Evolutionary conservation across 331 rosid genomes (phyloP).

Genomic region (Saraca asoca): DNA sequence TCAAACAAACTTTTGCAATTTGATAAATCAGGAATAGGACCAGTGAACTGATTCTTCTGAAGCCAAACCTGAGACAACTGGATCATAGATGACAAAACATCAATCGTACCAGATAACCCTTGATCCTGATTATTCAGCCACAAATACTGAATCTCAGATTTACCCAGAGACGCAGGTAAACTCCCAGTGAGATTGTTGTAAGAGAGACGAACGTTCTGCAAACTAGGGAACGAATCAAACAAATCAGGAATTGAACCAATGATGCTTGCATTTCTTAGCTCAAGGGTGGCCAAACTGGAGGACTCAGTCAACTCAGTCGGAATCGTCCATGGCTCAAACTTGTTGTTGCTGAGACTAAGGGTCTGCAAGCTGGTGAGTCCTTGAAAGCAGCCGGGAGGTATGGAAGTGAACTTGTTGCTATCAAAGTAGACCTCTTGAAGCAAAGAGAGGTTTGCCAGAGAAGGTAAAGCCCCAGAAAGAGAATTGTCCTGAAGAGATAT

Average conservation of each 20-base stretch:
- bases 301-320: constrained; percentile 62
- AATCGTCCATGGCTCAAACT: constrained; percentile 57
- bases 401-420: constrained; percentile 64
- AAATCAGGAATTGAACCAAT: constrained; percentile 59
- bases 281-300: constrained; percentile 44
- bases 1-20: constrained; percentile 46
- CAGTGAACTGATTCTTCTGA: constrained; percentile 59
- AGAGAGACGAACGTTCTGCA: constrained; percentile 57
- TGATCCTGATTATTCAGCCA: constrained; percentile 60
- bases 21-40: constrained; percentile 66
- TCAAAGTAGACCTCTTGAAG: constrained; percentile 51
- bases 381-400: constrained; percentile 48
- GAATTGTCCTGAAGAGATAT: constrained; percentile 61
- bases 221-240: constrained; percentile 41
- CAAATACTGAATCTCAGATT: constrained; percentile 47
- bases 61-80: constrained; percentile 68
- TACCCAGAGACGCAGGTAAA: constrained; percentile 49
- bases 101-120: constrained; percentile 59
- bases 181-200: constrained; percentile 67
- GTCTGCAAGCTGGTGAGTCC: constrained; percentile 61
- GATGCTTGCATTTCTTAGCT: constrained; percentile 43
- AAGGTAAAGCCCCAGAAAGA: constrained; percentile 59
- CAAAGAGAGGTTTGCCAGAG: constrained; percentile 58
- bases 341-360: constrained; percentile 42
- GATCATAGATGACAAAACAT: constrained; percentile 55